Base-by-base conservation (phyloP, 1,139 yeast species). In the Saccharomycopsis phalli region DNA sequence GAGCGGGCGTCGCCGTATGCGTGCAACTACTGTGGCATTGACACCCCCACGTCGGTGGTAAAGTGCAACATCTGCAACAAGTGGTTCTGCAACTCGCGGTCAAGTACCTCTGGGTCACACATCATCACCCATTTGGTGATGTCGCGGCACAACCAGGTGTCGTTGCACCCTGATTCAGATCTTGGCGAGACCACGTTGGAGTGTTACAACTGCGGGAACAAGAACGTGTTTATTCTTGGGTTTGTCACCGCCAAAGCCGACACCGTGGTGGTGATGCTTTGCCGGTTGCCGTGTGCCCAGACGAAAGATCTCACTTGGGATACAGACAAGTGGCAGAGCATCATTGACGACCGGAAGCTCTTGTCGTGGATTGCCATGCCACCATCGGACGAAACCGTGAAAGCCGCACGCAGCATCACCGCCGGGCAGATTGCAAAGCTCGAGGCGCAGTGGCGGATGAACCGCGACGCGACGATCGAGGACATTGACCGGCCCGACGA, bases 41-140 rank as follows among this genome's bases (percentile, higher is more conserved):
- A 77, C 49, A 62, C 74, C 4, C 71, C 86, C 0, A 60, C 74
- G 7, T 68, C 81, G 37, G 81, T 87, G 17, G 81, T 82, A 32
- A 76, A 80, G 51, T 88, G 97, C 62, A 73, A 74, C 45, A 67
- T 72, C 4, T 87, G 96, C 60, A 61, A 74, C 53, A 80, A 77
- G 56, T 88, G 96, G 96, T 88, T 88, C 57, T 88, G 97, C 62
- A 88, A 88, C 18, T 71, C 83, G n/a, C 74, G 76, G 45, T 68
- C 74, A 22, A 65, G 66, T 34, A 65, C 76, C 7, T 61, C 73
- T 7, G 76, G 88, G 16, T 81, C 95, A 1, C 97, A 88, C 57
- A 83, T 88, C 25, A 77, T 88, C 13, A 82, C 86, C 14, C 97
- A 88, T 59, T 63, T 87, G 56, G 94, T 86, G 27, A 63, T 83